These are phyloP conservation scores for Lunasporangiospora selenospora DNA, from an alignment of 192 early-diverging fungal genomes.

Conservation along the genomic window DNA sequence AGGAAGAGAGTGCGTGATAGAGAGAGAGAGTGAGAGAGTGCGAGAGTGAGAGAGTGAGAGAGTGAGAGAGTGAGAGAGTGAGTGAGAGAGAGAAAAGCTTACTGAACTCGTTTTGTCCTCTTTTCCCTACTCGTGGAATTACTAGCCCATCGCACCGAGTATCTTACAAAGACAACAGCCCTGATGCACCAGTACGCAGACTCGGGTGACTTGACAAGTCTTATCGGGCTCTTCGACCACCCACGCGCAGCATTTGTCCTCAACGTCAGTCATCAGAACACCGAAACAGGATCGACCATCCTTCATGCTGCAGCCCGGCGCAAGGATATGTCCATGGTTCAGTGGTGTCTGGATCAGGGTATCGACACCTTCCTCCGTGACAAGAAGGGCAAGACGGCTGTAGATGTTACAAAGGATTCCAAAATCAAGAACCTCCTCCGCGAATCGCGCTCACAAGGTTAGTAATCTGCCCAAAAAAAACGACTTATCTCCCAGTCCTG, in stretches of 20 bases:
- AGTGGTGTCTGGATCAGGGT: constrained; percentile 75
- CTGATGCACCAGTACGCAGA: constrained; percentile 60
- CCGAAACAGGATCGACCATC: constrained; percentile 65
- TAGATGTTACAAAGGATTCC: constrained; percentile 59
- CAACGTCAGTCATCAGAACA: constrained; percentile 73
- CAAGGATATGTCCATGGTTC: constrained; percentile 69
- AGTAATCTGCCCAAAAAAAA: too few relatives aligned
- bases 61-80: too few relatives aligned
- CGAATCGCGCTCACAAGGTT: constrained; percentile 44
- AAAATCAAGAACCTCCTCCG: constrained; percentile 60
- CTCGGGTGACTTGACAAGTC: constrained; percentile 35
- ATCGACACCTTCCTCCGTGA: constrained; percentile 78
- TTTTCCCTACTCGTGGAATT: background rate
- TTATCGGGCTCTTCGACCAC: constrained; percentile 57
- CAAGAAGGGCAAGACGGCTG: constrained; percentile 64
- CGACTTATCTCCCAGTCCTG: too few relatives aligned
- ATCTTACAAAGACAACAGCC: constrained; percentile 52
- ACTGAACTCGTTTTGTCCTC: background rate
- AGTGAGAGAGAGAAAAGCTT: too few relatives aligned
- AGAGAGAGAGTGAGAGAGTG: too few relatives aligned
- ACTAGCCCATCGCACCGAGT: constrained; percentile 58
- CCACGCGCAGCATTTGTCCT: constrained; percentile 61
- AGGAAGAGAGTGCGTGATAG: too few relatives aligned
- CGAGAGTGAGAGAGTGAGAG: too few relatives aligned
- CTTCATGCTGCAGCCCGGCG: constrained; percentile 73